phyloP scores from a whole-genome alignment of 306 rosid species.

The Rosa persica region DNA sequence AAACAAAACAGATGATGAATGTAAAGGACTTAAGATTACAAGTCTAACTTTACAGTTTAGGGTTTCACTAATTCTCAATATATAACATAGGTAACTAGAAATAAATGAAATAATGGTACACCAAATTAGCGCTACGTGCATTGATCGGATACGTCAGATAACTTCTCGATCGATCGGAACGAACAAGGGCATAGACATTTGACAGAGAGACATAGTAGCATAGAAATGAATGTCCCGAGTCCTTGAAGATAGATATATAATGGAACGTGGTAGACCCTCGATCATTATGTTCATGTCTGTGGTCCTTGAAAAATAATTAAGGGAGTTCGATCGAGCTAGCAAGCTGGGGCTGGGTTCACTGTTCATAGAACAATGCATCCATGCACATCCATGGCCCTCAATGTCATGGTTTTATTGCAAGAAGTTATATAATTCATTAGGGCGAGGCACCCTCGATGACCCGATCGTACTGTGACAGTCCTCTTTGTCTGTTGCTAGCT shows the following conservation, averaged over 20 bases:
- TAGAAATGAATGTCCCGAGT: slow-evolving; percentile 1
- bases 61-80: neutral
- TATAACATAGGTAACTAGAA: neutral
- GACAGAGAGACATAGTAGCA: neutral
- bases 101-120: neutral
- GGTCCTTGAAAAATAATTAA: slow-evolving; percentile 2
- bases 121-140: neutral
- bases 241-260: neutral
- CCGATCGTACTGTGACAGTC: slow-evolving; percentile 15
- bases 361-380: neutral
- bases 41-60: neutral
- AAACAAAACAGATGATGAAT: too few species aligned
- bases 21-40: neutral
- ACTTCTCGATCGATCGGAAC: neutral
- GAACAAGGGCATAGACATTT: neutral
- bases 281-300: slow-evolving; percentile 9
- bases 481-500: slow-evolving; percentile 24
- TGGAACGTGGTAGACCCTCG: slow-evolving; percentile 11
- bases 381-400: slow-evolving; percentile 2
- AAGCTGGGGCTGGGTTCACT: neutral
- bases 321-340: neutral
- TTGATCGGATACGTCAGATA: neutral
- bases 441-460: neutral
- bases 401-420: slow-evolving; percentile 21
- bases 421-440: neutral